Conservation (phyloP, 805 yeast genomes). For the Kodamaea nitidulidarum region DNA sequence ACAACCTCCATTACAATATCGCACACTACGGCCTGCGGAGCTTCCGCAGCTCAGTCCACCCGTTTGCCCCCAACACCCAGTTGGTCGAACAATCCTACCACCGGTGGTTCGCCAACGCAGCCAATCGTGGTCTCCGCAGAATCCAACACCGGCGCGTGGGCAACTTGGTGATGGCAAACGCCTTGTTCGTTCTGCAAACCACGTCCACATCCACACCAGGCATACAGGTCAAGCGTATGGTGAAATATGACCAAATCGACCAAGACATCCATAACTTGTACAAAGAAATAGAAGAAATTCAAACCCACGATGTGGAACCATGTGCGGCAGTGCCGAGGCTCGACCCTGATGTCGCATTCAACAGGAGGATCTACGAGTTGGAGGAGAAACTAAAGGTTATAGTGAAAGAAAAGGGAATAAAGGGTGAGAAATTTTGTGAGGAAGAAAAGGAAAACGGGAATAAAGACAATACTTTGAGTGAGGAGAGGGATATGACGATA, state of each 20-base stretch:
- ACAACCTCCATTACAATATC: conserved; percentile 15
- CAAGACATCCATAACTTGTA: too few species aligned
- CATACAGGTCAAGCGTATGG: too few species aligned
- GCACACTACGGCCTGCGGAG: conserved; percentile 10
- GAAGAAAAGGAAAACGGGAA: too few species aligned
- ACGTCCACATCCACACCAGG: too few species aligned
- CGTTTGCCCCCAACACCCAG: conserved; percentile 19
- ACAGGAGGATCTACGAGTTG: neutral
- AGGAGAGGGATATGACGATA: too few species aligned
- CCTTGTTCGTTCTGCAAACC: neutral
- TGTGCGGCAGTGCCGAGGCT: neutral
- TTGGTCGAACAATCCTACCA: conserved; percentile 16
- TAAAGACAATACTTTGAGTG: too few species aligned
- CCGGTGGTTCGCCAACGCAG: conserved; percentile 12
- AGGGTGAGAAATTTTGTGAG: too few species aligned
- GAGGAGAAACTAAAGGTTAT: neutral
- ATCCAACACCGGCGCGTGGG: conserved; percentile 6
- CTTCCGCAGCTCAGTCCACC: conserved; percentile 15
- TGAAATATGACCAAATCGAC: too few species aligned
- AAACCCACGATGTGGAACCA: conserved; percentile 3
- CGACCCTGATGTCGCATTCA: neutral
- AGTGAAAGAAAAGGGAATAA: neutral
- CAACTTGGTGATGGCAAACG: conserved; percentile 7
- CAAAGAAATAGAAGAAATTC: conserved; percentile 5
- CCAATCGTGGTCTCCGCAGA: conserved; percentile 1